Evolutionary conservation across 139 green algal species (phyloP).

Genomic region (Edaphochlamys debaryana): DNA sequence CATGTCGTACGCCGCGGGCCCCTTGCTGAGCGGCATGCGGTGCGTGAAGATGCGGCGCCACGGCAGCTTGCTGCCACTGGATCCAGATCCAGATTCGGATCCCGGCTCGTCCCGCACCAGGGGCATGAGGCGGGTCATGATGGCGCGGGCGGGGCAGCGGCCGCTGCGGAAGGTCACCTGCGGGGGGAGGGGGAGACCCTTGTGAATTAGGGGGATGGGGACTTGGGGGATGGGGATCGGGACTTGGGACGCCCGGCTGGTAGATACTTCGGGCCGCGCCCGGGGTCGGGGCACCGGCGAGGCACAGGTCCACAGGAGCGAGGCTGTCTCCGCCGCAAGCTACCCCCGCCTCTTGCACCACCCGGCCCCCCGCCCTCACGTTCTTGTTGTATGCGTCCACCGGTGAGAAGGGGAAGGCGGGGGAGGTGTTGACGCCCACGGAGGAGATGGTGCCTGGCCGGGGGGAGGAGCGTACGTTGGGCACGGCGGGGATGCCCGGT

Average conservation of each 20-base stretch:
- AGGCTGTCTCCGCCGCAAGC: no score
- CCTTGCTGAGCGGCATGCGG: conserved; percentile 44
- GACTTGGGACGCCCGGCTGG: no score
- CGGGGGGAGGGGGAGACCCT: no score
- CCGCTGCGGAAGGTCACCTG: conserved; percentile 36
- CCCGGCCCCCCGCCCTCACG: not conserved
- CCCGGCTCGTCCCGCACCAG: conserved; percentile 17
- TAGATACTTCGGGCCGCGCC: no score
- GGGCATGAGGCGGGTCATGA: conserved; percentile 43
- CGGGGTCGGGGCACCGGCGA: no score
- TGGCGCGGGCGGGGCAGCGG: conserved; percentile 47
- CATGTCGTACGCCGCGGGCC: conserved; percentile 52
- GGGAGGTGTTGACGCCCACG: conserved; percentile 59
- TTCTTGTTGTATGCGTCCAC: conserved; percentile 57
- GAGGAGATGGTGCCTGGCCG: conserved; percentile 48
- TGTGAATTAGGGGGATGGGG: no score
- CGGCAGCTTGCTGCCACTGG: not conserved
- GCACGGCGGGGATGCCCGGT: no score
- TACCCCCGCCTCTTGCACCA: no score
- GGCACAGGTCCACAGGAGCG: no score
- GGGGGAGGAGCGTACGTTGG: not conserved
- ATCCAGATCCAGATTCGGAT: not conserved
- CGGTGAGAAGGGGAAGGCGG: conserved; percentile 61
- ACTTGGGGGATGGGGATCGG: no score
- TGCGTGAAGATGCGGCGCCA: conserved; percentile 61